Percentiles rank a stretch among this genome's conserved stretches.
Conservation (phyloP, 2,329 filamentous ascomycete species). For the Colletotrichum musicola region DNA sequence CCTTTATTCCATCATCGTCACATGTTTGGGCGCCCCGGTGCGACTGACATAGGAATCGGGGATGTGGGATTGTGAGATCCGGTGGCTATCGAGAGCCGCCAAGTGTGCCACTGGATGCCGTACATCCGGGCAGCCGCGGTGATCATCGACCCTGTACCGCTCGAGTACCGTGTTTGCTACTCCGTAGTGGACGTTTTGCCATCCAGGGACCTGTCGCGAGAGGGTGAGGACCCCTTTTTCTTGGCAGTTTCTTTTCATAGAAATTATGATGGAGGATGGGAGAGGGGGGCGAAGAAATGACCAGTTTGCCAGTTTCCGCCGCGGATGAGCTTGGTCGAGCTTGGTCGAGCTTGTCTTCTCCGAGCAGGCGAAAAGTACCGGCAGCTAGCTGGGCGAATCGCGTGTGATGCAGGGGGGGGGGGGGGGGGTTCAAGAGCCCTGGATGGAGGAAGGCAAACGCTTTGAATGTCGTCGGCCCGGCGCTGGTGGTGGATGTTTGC, state of each 20-base stretch:
- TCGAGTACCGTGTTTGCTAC: not conserved
- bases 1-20: not conserved
- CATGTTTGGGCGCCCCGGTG: not conserved
- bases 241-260: constrained; percentile 7
- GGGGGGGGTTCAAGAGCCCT: not conserved
- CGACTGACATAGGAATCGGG: not conserved
- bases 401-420: too few species aligned
- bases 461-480: not conserved
- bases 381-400: not conserved
- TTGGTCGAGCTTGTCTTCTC: not conserved
- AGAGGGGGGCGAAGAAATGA: not conserved
- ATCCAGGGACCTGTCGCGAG: not conserved
- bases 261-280: not conserved
- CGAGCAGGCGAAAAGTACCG: not conserved
- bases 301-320: not conserved
- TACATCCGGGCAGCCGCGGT: too few species aligned
- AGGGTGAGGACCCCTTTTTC: constrained; percentile 4
- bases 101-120: too few species aligned
- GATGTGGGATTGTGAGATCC: too few species aligned
- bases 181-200: too few species aligned
- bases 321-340: not conserved
- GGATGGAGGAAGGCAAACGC: not conserved
- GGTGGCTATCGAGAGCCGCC: too few species aligned
- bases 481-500: not conserved
- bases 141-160: too few species aligned